Percentiles rank a stretch among this genome's conserved stretches.
Evolutionary conservation across 1,284 basidiomycete species (phyloP).

Genomic region (Ganoderma resinaceum): DNA sequence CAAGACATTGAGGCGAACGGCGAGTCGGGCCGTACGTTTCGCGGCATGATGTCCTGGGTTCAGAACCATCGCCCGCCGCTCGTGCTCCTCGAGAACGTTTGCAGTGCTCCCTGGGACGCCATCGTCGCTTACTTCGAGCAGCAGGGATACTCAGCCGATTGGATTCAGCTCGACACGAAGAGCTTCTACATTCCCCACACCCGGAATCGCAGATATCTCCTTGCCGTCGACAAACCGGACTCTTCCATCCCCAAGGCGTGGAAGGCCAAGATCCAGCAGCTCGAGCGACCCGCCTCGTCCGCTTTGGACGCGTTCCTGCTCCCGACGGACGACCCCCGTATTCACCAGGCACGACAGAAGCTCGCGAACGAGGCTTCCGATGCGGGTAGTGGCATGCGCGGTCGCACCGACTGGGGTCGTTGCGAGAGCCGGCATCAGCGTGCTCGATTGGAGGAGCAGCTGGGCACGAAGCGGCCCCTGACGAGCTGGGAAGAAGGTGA

Average conservation of each 20-base stretch:
- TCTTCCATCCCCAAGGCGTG: constrained; percentile 79
- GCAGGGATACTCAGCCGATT: constrained; percentile 81
- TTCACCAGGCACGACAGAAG: constrained; percentile 88
- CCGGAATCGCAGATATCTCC: constrained; percentile 86
- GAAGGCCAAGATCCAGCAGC: constrained; percentile 69
- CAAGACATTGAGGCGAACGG: constrained; percentile 89
- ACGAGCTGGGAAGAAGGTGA: constrained; percentile 94
- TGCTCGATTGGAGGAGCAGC: constrained; percentile 82
- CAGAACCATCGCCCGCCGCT: constrained; percentile 86
- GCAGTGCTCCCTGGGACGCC: constrained; percentile 86
- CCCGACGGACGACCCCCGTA: constrained; percentile 88
- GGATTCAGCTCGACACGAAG: constrained; percentile 87
- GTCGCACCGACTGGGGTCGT: constrained; percentile 89
- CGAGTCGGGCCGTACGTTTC: constrained; percentile 88
- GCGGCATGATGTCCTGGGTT: constrained; percentile 94
- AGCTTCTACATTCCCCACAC: constrained; percentile 96
- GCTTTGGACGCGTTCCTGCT: constrained; percentile 94
- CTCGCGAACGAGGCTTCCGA: constrained; percentile 74
- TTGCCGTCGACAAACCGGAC: constrained; percentile 73
- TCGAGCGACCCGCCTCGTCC: constrained; percentile 87
- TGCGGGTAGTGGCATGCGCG: constrained; percentile 65
- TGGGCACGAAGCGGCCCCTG: constrained; percentile 87
- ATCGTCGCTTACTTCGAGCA: constrained; percentile 82
- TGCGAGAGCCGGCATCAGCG: constrained; percentile 94
- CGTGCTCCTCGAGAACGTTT: constrained; percentile 95